phyloP scores from a whole-genome alignment of 495 filamentous ascomycete genomes.

The Thozetella sp. region DNA sequence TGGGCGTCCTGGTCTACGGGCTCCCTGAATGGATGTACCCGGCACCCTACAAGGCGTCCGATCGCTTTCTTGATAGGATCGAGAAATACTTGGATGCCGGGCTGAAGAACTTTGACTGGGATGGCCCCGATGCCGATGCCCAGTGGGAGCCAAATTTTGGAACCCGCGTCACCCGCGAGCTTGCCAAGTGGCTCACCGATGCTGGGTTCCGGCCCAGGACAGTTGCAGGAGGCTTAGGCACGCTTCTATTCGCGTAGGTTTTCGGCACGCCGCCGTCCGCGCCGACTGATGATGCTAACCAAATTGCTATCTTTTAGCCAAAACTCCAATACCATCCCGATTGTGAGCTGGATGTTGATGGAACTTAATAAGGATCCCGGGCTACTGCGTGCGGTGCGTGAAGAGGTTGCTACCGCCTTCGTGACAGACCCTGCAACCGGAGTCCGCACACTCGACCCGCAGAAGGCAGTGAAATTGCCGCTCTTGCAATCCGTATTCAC shows the following conservation, averaged over 20 bases:
- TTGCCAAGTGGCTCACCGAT: slow-evolving; percentile 6
- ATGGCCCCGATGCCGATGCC: background rate
- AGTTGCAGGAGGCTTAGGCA: background rate
- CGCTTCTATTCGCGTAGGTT: background rate
- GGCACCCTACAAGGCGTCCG: slow-evolving; percentile 38
- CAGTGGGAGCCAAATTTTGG: slow-evolving; percentile 23
- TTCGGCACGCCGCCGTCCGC: background rate
- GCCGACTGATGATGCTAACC: background rate
- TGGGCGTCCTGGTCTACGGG: background rate
- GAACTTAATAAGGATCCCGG: slow-evolving; percentile 16
- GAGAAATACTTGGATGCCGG: background rate
- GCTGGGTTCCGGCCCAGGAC: slow-evolving; percentile 5
- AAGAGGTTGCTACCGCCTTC: slow-evolving; percentile 26
- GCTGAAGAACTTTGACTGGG: slow-evolving; percentile 5
- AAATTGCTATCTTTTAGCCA: slow-evolving; percentile 5
- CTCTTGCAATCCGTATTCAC: too few relatives aligned
- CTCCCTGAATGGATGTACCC: slow-evolving; percentile 58
- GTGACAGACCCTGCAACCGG: slow-evolving; percentile 4
- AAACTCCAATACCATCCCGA: slow-evolving; percentile 24
- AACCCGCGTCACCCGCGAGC: slow-evolving; percentile 3
- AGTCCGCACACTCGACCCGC: background rate
- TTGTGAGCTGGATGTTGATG: slow-evolving; percentile 17
- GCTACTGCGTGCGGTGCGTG: slow-evolving; percentile 10
- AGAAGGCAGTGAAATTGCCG: too few relatives aligned
- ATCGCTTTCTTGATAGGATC: slow-evolving; percentile 9